A percentile compares a stretch with the other conserved stretches of the same genome.
Evolutionary conservation across 1,284 basidiomycete genomes (phyloP).

Genomic region (Pascua guehoae): DNA sequence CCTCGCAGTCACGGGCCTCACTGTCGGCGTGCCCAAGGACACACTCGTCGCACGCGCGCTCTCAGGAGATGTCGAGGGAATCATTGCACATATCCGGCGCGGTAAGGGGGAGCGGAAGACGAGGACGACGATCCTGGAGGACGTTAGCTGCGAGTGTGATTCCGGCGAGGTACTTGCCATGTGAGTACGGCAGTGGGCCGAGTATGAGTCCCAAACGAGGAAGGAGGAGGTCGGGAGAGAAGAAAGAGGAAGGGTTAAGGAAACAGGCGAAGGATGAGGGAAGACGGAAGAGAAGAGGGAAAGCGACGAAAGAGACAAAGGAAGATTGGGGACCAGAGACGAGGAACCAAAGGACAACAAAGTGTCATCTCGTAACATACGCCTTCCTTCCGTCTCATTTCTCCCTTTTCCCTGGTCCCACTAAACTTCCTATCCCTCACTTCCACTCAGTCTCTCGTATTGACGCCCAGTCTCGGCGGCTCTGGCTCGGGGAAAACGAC

Average conservation of each 20-base stretch:
- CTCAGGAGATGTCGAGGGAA: too few species aligned
- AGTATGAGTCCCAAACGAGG: too few species aligned
- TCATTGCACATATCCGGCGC: neutral
- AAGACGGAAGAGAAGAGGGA: too few species aligned
- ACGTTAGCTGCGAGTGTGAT: slow-evolving; percentile 42
- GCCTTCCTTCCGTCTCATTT: too few species aligned
- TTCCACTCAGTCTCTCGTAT: neutral
- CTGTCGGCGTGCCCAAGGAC: slow-evolving; percentile 43
- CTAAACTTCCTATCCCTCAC: neutral
- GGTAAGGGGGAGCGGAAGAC: neutral
- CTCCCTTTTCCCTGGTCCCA: too few species aligned
- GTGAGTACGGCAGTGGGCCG: slow-evolving; percentile 23
- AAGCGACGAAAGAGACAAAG: too few species aligned
- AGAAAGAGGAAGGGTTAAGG: too few species aligned
- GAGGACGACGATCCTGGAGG: slow-evolving; percentile 42
- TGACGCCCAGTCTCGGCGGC: slow-evolving; percentile 38
- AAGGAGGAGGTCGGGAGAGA: too few species aligned
- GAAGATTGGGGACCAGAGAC: too few species aligned
- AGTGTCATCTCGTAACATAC: too few species aligned
- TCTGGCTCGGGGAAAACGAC: slow-evolving; percentile 51
- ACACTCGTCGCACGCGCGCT: neutral
- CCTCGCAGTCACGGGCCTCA: slow-evolving; percentile 39
- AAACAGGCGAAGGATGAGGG: too few species aligned
- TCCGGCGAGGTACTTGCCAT: slow-evolving; percentile 49
- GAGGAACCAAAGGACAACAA: too few species aligned